Base-by-base conservation (phyloP, 2,329 filamentous ascomycete genomes). In the Penicillium sp. region DNA sequence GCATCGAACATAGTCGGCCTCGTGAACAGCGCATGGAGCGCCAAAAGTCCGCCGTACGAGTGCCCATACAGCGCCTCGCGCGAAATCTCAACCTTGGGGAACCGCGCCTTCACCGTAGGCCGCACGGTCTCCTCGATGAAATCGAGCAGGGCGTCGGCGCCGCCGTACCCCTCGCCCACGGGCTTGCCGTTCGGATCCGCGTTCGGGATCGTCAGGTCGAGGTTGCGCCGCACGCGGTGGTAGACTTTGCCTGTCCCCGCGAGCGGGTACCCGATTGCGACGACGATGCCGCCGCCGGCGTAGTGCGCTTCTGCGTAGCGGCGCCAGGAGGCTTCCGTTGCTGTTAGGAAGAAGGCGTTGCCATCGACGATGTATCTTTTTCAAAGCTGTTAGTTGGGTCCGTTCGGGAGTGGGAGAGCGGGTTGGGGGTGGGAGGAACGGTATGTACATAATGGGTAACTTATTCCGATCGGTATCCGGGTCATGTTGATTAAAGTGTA, bases 41-140 rank as follows among this genome's bases (percentile, higher is more conserved):
- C 73, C 47, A 84, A 83, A 3, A 85, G 69, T 0, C 82, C 83
- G 0, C 82, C 82, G 29, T 81, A 83, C 0, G 82, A 85, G 62
- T 85, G 83, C 0, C 82, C 83, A 53, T 77, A 83, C 0, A 85
- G 73, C 0, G 79, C 83, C 62, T 81, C 81, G 21, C 78, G 74
- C 0, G 74, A 70, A 13, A 77, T 17, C 5, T 41, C 35, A 3
- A 63, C 19, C 3, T 47, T 30, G 1, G 56, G 61, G n/a, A 56
- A 60, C 5, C 21, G 31, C 38, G 53, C 26, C 11, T 15, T 19
- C 3, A 63, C 52, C 5, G 51, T 46, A 1, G 61, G 61, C 0
- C 52, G 38, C 3, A 63, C 56, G 4, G 38, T 38, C 19, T 48
- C 19, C 4, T 19, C 46, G 41, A 63, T 53, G 30, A 63, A 63